phyloP scores from a whole-genome alignment of 768 basidiomycete species.

The Boletus barrowsii region DNA sequence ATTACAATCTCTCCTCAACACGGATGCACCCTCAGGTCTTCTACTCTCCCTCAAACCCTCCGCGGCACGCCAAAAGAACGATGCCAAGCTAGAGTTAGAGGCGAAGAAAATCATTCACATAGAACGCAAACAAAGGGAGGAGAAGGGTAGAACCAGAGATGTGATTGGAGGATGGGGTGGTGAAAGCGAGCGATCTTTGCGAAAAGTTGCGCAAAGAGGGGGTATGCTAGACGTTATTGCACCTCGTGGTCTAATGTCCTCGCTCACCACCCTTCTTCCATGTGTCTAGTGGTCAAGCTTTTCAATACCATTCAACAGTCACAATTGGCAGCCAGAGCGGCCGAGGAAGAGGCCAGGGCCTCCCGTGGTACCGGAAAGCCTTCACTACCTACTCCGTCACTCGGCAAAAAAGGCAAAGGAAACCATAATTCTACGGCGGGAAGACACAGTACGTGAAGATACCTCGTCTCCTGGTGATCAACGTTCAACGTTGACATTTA shows the following conservation, averaged over 20 bases:
- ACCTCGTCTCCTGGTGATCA: neutral
- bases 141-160: slow-evolving; percentile 61
- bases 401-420: slow-evolving; percentile 45
- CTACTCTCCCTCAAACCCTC: slow-evolving; percentile 82
- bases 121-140: slow-evolving; percentile 73
- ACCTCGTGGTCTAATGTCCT: neutral
- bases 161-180: slow-evolving; percentile 89
- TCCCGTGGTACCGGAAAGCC: slow-evolving; percentile 72
- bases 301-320: slow-evolving; percentile 87
- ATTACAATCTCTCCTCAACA: slow-evolving; percentile 67
- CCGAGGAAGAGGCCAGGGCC: slow-evolving; percentile 57
- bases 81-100: slow-evolving; percentile 69
- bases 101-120: slow-evolving; percentile 69
- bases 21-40: slow-evolving; percentile 63
- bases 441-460: slow-evolving; percentile 50
- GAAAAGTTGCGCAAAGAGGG: slow-evolving; percentile 84
- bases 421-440: slow-evolving; percentile 55
- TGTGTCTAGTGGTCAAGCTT: slow-evolving; percentile 64
- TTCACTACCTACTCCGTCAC: slow-evolving; percentile 61
- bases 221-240: slow-evolving; percentile 41
- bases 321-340: slow-evolving; percentile 52
- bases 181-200: slow-evolving; percentile 70
- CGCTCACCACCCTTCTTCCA: neutral
- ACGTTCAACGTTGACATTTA: slow-evolving; percentile 4
- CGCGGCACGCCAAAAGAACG: slow-evolving; percentile 61